Conservation (phyloP, 2,329 filamentous ascomycete species). For the Zymoseptoria tritici region DNA sequence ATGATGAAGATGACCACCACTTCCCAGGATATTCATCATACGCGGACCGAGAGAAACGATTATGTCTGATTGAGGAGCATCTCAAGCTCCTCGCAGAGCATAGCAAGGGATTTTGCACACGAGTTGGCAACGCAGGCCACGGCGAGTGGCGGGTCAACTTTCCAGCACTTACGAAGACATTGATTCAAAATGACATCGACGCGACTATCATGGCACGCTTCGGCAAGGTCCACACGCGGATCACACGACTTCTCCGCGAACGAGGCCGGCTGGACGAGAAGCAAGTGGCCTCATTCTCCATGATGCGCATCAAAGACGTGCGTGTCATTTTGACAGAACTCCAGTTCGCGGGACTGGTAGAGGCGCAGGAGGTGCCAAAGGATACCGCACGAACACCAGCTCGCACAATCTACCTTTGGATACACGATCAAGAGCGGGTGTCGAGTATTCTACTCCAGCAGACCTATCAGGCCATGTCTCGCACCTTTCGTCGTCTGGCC, state of each 20-base stretch:
- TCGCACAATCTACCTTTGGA: slow-evolving; percentile 86
- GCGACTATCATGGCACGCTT: slow-evolving; percentile 71
- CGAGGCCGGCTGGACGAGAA: slow-evolving; percentile 96
- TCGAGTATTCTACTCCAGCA: slow-evolving; percentile 66
- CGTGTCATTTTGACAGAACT: slow-evolving; percentile 78
- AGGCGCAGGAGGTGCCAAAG: slow-evolving; percentile 88
- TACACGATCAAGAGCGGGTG: slow-evolving; percentile 70
- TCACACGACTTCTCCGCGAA: slow-evolving; percentile 76
- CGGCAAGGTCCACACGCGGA: slow-evolving; percentile 66
- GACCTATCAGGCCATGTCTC: slow-evolving; percentile 82
- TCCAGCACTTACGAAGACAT: slow-evolving; percentile 57
- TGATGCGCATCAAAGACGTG: slow-evolving; percentile 79
- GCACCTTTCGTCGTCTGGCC: slow-evolving; percentile 71
- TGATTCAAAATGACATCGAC: slow-evolving; percentile 75
- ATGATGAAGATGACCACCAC: slow-evolving; percentile 21
- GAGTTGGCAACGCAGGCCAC: slow-evolving; percentile 57
- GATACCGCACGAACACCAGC: slow-evolving; percentile 75
- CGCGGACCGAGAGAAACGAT: slow-evolving; percentile 34
- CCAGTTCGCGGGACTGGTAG: slow-evolving; percentile 77
- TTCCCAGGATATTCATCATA: slow-evolving; percentile 22
- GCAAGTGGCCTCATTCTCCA: slow-evolving; percentile 67
- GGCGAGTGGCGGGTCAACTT: slow-evolving; percentile 81
- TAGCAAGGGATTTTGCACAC: slow-evolving; percentile 59
- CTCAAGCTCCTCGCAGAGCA: slow-evolving; percentile 65
- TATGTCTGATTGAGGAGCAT: slow-evolving; percentile 62